Percentiles rank a stretch among this genome's conserved stretches.
These are phyloP conservation scores for Quercus variabilis DNA, from an alignment of 306 rosid genomes.

Conservation along the genomic window DNA sequence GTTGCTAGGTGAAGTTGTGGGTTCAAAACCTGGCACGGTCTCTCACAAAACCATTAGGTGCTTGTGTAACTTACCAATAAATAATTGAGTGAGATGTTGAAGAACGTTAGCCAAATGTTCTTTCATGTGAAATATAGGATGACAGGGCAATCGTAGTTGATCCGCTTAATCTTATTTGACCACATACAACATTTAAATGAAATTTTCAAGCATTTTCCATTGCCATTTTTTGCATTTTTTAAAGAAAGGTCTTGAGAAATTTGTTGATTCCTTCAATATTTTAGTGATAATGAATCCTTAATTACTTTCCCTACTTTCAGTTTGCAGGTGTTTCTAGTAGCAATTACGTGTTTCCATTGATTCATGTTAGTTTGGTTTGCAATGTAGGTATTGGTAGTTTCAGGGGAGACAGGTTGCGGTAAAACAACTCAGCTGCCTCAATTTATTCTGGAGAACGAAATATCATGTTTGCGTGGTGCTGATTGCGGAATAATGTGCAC, in stretches of 20 bases:
- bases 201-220: background rate
- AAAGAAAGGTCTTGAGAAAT: background rate
- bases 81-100: background rate
- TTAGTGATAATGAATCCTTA: background rate
- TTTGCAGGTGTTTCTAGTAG: slow-evolving; percentile 9
- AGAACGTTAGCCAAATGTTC: background rate
- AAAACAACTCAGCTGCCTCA: slow-evolving; percentile 96
- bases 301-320: background rate
- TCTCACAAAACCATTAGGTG: no score
- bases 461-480: slow-evolving; percentile 66
- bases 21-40: no score
- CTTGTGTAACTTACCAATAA: no score
- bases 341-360: background rate
- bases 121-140: background rate
- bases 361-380: slow-evolving; percentile 20
- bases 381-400: slow-evolving; percentile 85
- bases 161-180: background rate
- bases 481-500: slow-evolving; percentile 85
- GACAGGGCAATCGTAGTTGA: background rate
- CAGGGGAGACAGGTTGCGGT: slow-evolving; percentile 99
- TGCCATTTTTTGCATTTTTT: background rate
- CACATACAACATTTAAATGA: background rate
- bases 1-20: no score
- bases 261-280: background rate
- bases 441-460: slow-evolving; percentile 85